phyloP scores from a whole-genome alignment of 768 basidiomycete genomes.

The Mycena pura region DNA sequence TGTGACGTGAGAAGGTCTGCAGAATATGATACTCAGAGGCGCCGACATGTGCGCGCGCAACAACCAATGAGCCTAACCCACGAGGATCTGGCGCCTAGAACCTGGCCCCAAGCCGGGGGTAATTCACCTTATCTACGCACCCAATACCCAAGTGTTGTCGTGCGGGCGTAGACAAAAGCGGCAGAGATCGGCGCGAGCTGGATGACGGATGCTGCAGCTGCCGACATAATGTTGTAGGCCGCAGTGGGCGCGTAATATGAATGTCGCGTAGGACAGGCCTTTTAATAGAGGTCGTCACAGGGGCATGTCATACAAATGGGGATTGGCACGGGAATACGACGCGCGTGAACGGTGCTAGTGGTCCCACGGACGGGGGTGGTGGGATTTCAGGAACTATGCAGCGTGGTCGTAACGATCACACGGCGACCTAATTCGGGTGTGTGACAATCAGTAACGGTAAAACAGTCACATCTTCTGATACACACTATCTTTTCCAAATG shows the following conservation, averaged over 20 bases:
- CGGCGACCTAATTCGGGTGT: too few relatives aligned
- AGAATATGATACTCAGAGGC: constrained; percentile 14
- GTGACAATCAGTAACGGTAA: too few relatives aligned
- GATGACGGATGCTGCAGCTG: constrained; percentile 18
- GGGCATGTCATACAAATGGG: too few relatives aligned
- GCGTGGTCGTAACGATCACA: too few relatives aligned
- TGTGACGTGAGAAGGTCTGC: constrained; percentile 9
- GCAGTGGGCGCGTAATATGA: too few relatives aligned
- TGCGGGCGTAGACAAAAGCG: constrained; percentile 19
- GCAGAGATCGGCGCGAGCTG: constrained; percentile 19
- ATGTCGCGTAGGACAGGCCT: neutral
- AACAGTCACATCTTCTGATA: too few relatives aligned
- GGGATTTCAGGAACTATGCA: too few relatives aligned
- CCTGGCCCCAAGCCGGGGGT: neutral
- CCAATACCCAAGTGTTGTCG: constrained; percentile 22
- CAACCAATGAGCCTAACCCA: constrained; percentile 14
- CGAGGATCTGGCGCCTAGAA: constrained; percentile 20
- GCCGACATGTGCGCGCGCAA: neutral
- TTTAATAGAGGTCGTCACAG: neutral
- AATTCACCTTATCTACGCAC: neutral
- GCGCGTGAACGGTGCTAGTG: too few relatives aligned
- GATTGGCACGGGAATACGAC: too few relatives aligned
- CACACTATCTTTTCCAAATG: too few relatives aligned
- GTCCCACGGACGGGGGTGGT: too few relatives aligned
- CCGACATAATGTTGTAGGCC: neutral